Percentiles rank a stretch among this genome's conserved stretches.
These are phyloP conservation scores for Buddleja alternifolia DNA, from an alignment of 257 asterid genomes.

Conservation along the genomic window DNA sequence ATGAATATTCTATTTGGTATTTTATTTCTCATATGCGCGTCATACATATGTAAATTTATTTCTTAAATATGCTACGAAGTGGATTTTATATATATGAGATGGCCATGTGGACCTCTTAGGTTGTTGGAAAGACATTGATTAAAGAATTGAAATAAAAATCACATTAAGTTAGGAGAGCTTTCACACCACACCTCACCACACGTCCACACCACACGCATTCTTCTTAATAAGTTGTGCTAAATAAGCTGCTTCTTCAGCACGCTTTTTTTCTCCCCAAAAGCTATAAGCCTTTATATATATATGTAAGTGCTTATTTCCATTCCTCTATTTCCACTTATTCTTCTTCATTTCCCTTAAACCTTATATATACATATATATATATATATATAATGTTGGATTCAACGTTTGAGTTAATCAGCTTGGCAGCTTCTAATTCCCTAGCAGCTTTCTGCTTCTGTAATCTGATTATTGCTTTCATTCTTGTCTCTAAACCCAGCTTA, in stretches of 20 bases:
- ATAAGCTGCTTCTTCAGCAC: conserved; percentile 39
- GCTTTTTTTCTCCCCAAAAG: conserved; percentile 31
- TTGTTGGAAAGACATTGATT: conserved; percentile 15
- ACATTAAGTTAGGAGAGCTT: conserved; percentile 37
- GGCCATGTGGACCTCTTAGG: conserved; percentile 22
- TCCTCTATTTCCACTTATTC: not conserved
- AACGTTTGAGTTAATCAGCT: conserved; percentile 51
- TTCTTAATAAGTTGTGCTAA: conserved; percentile 17
- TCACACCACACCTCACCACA: conserved; percentile 42
- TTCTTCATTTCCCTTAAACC: not conserved
- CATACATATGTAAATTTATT: no score
- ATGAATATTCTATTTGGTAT: no score
- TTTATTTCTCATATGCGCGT: no score
- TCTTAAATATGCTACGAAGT: no score
- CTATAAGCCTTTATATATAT: no score
- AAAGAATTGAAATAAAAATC: conserved; percentile 8
- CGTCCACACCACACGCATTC: no score
- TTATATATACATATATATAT: not conserved
- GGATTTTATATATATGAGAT: not conserved
- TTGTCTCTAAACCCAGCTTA: conserved; percentile 41
- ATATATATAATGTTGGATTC: conserved; percentile 41
- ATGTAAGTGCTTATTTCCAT: no score
- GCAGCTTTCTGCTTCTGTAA: conserved; percentile 64
- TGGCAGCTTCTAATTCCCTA: conserved; percentile 62
- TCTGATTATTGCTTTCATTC: conserved; percentile 55